A percentile compares a stretch with the other conserved stretches of the same genome.
These are phyloP conservation scores for Aspergillus affinis DNA, from an alignment of 495 filamentous ascomycete species.

Conservation along the genomic window DNA sequence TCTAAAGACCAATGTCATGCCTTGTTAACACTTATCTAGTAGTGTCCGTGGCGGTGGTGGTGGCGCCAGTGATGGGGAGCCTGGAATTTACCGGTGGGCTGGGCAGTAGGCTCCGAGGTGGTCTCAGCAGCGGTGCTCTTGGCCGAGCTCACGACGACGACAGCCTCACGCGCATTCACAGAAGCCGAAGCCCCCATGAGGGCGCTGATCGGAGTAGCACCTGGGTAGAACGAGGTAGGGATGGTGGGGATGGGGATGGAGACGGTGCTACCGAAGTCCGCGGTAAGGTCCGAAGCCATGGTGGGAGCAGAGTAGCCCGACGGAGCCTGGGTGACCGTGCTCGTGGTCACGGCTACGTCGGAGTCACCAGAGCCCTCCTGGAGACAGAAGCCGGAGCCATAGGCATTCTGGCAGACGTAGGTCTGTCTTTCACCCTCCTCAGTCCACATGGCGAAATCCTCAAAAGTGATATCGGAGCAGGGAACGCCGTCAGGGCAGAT, in stretches of 20 bases:
- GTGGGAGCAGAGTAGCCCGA: constrained; percentile 48
- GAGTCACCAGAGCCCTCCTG: constrained; percentile 23
- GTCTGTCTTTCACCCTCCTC: constrained; percentile 44
- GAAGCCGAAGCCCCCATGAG: constrained; percentile 9
- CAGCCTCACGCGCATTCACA: constrained; percentile 3
- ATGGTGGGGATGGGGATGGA: constrained; percentile 57
- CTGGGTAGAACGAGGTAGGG: constrained; percentile 55
- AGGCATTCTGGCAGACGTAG: constrained; percentile 51
- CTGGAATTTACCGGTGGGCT: neutral
- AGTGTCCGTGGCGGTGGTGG: neutral
- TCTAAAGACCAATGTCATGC: neutral
- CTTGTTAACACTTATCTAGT: neutral
- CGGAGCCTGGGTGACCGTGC: constrained; percentile 37
- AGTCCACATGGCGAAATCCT: constrained; percentile 62
- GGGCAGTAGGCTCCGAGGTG: neutral
- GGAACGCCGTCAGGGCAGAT: constrained; percentile 48
- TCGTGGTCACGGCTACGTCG: constrained; percentile 34
- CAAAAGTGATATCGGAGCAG: constrained; percentile 52
- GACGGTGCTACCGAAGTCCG: constrained; percentile 42
- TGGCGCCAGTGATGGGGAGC: neutral
- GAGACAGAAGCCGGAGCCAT: constrained; percentile 50
- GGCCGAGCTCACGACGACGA: neutral
- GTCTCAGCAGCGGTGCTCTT: neutral
- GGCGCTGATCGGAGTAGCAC: constrained; percentile 37
- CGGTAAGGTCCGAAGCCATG: constrained; percentile 47